These are phyloP conservation scores for Chiua virens DNA, from an alignment of 768 basidiomycete species.

Conservation along the genomic window DNA sequence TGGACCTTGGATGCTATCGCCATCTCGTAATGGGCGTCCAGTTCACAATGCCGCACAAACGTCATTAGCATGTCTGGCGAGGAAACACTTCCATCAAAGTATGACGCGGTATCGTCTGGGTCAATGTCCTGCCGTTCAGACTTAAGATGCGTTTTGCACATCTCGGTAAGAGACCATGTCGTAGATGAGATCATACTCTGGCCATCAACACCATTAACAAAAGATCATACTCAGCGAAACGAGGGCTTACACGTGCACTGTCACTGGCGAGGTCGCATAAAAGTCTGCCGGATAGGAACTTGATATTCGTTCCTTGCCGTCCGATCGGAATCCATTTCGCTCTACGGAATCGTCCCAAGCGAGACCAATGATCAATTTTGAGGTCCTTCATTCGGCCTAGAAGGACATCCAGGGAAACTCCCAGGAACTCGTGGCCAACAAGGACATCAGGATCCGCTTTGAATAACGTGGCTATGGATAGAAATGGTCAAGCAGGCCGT, in stretches of 20 bases:
- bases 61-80: conserved; percentile 77
- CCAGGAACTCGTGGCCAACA: conserved; percentile 92
- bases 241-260: conserved; percentile 73
- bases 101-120: conserved; percentile 89
- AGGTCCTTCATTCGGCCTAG: conserved; percentile 89
- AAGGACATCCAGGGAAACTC: conserved; percentile 85
- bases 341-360: conserved; percentile 86
- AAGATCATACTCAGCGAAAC: neutral
- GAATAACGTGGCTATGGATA: conserved; percentile 60
- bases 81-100: conserved; percentile 81
- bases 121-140: conserved; percentile 91
- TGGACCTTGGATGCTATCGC: conserved; percentile 94
- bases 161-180: conserved; percentile 97
- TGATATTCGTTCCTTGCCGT: conserved; percentile 79
- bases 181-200: conserved; percentile 97
- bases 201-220: neutral
- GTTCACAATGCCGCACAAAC: conserved; percentile 91
- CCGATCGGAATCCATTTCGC: conserved; percentile 81
- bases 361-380: conserved; percentile 92
- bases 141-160: conserved; percentile 89
- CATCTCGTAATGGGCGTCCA: conserved; percentile 97
- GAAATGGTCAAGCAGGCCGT: neutral
- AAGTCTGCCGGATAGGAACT: conserved; percentile 80
- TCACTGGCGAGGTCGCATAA: conserved; percentile 94
- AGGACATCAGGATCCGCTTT: conserved; percentile 93